Base-by-base conservation (phyloP, 805 yeast genomes). In the Komagataella phaffii region DNA sequence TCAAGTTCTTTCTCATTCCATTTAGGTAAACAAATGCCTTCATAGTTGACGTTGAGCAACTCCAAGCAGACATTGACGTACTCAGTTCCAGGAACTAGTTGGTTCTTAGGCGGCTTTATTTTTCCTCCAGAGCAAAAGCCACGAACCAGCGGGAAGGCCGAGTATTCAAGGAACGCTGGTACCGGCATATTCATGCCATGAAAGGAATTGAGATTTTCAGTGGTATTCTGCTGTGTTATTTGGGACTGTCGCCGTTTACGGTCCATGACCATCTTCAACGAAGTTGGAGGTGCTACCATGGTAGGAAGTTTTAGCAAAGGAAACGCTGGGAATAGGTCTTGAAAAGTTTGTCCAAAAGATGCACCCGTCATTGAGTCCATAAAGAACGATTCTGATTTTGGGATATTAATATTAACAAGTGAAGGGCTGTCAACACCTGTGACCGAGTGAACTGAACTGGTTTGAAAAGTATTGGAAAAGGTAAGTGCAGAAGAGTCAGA, bases 111-210 rank as follows among this genome's bases (percentile, higher is more conserved):
- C 2, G 84, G 83, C 51, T 74, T 70, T 74, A 10, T 72, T 66
- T 77, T 66, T 0, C 84, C 83, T 19, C 84, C 84, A 3, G 81
- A 77, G 36, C 77, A 72, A 6, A 78, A 65, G 12, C 85, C 85
- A 54, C 85, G 67, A 6, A 78, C 69, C 3, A 80, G 73, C 40
- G 75, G 69, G 57, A 67, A 76, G 5, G 14, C 10, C 10, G 40
- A 10, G 40, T 30, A 30, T 12, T 30, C 10, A 2, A 30, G 40
- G 40, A 30, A 30, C 10, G n/a, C 4, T 3, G 40, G 40, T 10
- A 14, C n/a, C 10, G 40, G 6, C 6, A 14, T 14, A 10, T 30
- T 14, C 14, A 30, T 10, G 40, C 10, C 10, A 30, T 10, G 40
- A 1, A 14, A 30, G 40, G 12, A 30, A 14, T 14, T 30, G n/a